Conservation (phyloP, 345 rosid genomes). For the Nasturtium officinale region DNA sequence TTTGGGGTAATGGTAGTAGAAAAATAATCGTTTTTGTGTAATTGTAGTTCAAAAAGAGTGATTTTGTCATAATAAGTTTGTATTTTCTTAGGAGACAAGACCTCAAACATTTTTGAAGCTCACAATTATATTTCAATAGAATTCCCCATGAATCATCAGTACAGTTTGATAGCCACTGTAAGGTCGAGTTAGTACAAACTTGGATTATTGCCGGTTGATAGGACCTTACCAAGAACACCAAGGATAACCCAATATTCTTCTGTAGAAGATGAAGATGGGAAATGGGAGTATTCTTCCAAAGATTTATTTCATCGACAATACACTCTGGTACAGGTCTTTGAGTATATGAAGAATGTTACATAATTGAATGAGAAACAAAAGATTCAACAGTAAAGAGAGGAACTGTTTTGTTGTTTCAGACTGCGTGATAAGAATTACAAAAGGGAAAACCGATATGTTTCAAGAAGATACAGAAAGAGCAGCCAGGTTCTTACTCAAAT, state of each 20-base stretch:
- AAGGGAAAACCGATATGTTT: constrained; percentile 18
- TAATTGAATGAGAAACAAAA: constrained; percentile 1
- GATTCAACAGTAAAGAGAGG: not conserved
- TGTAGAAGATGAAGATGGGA: not conserved
- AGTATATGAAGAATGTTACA: constrained; percentile 19
- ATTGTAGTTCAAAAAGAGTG: constrained; percentile 1
- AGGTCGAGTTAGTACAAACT: not conserved
- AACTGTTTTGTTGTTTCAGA: constrained; percentile 23
- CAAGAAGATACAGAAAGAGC: constrained; percentile 26
- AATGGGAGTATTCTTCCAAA: constrained; percentile 11
- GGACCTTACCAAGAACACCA: not conserved
- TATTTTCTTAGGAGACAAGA: constrained; percentile 24
- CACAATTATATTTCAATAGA: constrained; percentile 6
- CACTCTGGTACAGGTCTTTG: constrained; percentile 5
- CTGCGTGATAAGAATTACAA: not conserved
- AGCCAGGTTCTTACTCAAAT: constrained; percentile 18
- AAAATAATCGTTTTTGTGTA: not conserved
- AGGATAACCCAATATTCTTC: not conserved
- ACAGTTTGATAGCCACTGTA: not conserved
- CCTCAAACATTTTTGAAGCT: constrained; percentile 26
- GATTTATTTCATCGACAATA: constrained; percentile 28
- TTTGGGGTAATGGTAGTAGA: constrained; percentile 27
- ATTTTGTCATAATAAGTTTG: constrained; percentile 4
- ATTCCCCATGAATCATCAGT: not conserved
- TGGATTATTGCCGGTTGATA: not conserved